These are phyloP conservation scores for Xylaria flabelliformis DNA, from an alignment of 495 filamentous ascomycete genomes.

Conservation along the genomic window DNA sequence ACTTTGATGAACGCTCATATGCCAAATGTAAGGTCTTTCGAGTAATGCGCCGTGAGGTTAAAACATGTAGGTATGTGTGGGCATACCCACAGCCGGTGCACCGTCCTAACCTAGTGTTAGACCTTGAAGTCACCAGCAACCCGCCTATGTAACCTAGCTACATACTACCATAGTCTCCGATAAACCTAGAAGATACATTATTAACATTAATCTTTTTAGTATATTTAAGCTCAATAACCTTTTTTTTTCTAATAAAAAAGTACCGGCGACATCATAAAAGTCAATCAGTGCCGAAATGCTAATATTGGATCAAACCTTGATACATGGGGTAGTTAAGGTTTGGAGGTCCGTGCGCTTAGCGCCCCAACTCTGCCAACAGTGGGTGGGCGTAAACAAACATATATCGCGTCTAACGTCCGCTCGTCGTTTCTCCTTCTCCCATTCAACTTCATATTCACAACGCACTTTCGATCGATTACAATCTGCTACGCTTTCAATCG, in stretches of 20 bases:
- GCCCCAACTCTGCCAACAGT: slow-evolving; percentile 10
- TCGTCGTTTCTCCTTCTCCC: slow-evolving; percentile 1
- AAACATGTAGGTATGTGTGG: neutral
- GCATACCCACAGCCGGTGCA: neutral
- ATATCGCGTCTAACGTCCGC: slow-evolving; percentile 12
- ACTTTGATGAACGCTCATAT: neutral
- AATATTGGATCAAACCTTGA: slow-evolving; percentile 2
- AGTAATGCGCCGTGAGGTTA: neutral
- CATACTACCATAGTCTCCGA: neutral
- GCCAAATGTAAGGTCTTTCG: neutral
- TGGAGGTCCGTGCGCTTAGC: neutral
- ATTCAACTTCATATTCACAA: slow-evolving; percentile 8
- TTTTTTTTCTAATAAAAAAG: neutral
- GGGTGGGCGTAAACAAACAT: slow-evolving; percentile 13
- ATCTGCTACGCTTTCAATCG: slow-evolving; percentile 19
- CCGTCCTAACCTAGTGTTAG: neutral
- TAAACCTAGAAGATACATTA: neutral
- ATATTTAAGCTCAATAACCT: too few species aligned
- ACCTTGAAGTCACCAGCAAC: neutral
- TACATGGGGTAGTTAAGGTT: neutral
- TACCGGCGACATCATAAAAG: neutral
- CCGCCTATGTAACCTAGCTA: neutral
- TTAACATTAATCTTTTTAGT: neutral
- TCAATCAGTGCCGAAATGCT: neutral
- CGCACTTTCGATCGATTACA: slow-evolving; percentile 11